Evolutionary conservation across 441 rosid species (phyloP), one percentile per base, ranked within the genome.

Genomic region (Syzygium syzygioides): DNA sequence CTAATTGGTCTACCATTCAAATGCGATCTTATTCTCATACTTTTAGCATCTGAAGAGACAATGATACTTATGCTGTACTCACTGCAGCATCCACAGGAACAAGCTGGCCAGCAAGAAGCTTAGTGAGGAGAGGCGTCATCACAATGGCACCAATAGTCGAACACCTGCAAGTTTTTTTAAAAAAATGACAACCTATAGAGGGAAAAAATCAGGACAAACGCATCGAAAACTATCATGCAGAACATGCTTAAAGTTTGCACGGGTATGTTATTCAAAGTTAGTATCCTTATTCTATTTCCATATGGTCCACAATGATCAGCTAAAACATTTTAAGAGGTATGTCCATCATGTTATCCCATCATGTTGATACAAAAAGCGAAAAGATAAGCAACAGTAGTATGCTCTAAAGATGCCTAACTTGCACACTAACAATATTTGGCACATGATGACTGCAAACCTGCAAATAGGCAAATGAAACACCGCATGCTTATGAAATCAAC

Each of bases 91-190:
- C 98, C 88, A 98, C 99, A 1, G 98, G 99, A 93, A 98, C 99
- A 92, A 98, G 99, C 94, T 98, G 99, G 80, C 98, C 99, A 18
- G 98, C 99, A 88, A 98, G 99, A 91, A 98, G 96, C 96, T 95
- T 96, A 55, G 99, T 98, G 54, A 96, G 98, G 89, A 98, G 98
- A 55, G 99, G 99, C 50, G 99, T 96, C 99, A 98, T 96, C 88
- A 98, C 90, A 89, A 96, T 98, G 86, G 99, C 99, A 87, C 99
- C 99, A 62, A 96, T 93, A 55, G 99, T 98, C 84, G 99, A 98
- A 93, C 99, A 98, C 92, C 99, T 98, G 88, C 66, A 90, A 64
- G 87, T 89, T 86, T 89, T n/a, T 28, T 14, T 5, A 19, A 45
- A 79, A 76, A 13, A 23, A 15, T 30, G 48, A 86, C 71, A 32